Evolutionary conservation across 208 protist genomes (phyloP), one percentile per base, ranked within the genome.

Genomic region (Vickermania ingenoplastis): DNA sequence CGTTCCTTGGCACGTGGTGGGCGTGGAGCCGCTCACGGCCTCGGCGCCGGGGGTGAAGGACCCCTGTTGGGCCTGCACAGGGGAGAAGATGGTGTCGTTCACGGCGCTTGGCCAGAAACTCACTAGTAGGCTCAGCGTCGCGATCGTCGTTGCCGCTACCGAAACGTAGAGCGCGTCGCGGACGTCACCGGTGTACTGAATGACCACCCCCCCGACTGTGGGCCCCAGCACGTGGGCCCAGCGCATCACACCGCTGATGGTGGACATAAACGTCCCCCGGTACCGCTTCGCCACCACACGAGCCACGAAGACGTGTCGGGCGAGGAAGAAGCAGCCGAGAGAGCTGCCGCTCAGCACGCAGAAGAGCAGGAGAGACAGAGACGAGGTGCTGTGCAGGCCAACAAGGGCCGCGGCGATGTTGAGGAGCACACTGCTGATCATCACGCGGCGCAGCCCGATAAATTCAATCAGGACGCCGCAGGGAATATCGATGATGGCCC

Each of bases 241-340:
- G 17, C 84, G 77, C 26, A 91, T 67, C 28, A 92, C 63, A n/a
- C 84, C 84, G 0, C 77, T 77, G 21, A 95, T 60, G 50, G 87
- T 83, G 1, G 81, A 60, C 71, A 95, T 86, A 28, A 89, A 65
- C 36, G 80, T 81, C 0, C 82, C 88, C n/a, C 84, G 79, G 41
- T 91, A 78, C 60, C 77, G 73, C 53, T 75, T 79, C n/a, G 79
- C 77, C 21, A 73, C 68, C 26, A 87, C 75, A 2, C 73, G 64
- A 5, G 83, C 59, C 14, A 89, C 84, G 31, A 91, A 89, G 26
- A 95, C 86, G 73, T 92, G 84, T 0, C 83, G 82, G 23, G 84
- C 56, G 0, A 95, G 63, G 59, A 95, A 92, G 66, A 89, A 91
- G 36, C 66, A 71, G 11, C 88, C 84, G 28, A 81, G 72, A 4